Evolutionary conservation across 164 flowering plant species (phyloP).

Genomic region (Piper longum): DNA sequence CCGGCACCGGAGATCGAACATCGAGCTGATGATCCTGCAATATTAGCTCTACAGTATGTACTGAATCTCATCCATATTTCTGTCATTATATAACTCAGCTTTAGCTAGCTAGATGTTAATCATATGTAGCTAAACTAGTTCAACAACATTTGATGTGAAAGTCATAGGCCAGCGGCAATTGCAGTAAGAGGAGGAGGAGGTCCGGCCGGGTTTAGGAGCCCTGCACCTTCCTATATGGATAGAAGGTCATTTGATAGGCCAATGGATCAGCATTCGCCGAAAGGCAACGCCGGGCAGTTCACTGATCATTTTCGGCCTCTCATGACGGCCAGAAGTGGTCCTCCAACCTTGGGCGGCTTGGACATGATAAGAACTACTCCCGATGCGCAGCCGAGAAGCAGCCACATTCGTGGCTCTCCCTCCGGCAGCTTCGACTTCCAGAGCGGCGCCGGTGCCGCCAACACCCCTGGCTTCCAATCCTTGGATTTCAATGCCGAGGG

Average conservation of each 20-base stretch:
- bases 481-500: constrained; percentile 19
- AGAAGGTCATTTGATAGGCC: not conserved
- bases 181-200: constrained; percentile 1
- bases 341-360: not conserved
- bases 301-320: not conserved
- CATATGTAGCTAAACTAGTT: too few species aligned
- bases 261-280: constrained; percentile 7
- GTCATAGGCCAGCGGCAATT: too few species aligned
- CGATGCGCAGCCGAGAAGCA: not conserved
- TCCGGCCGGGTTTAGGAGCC: constrained; percentile 5
- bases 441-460: not conserved
- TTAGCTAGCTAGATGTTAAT: too few species aligned
- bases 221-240: constrained; percentile 3
- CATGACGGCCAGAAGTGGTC: not conserved
- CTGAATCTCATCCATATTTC: too few species aligned
- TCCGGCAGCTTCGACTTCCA: constrained; percentile 17
- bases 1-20: not conserved
- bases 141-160: too few species aligned
- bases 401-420: constrained; percentile 14
- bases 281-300: not conserved
- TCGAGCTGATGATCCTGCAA: not conserved
- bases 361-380: constrained; percentile 5
- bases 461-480: constrained; percentile 14
- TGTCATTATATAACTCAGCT: too few species aligned
- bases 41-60: too few species aligned